Evolutionary conservation across 306 rosid genomes (phyloP), one percentile per base, ranked within the genome.

Genomic region (Fragaria ananassa): DNA sequence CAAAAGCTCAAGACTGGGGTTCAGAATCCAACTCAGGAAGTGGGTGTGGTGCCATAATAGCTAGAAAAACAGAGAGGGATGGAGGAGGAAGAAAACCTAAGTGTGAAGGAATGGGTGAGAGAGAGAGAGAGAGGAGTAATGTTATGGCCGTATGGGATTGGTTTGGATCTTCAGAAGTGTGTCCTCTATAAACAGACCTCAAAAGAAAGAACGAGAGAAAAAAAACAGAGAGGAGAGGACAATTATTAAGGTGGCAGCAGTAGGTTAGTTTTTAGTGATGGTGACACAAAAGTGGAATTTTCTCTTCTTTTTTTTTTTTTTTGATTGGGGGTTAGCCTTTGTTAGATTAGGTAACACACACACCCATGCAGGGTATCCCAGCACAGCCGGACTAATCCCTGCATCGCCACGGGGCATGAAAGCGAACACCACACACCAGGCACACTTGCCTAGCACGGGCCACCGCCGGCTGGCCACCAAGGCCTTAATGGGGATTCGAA

Each of bases 101-200:
- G 25, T 53, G 21, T 10, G 70, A 58, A 74, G 29, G 34, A 31
- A 15, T 31, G 68, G 12, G 68, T 12, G 35, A 29, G 11, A 50
- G 62, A 69, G 57, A 7, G 1, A 49, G 6, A 34, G 72, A 60
- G 27, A 60, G 27, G 56, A 60, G 35, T 21, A 37, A 13, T 61
- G 76, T 21, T 65, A 68, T 56, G 76, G 68, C 79, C 54, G 60
- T 76, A 81, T 17, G 23, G 51, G 66, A 72, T 57, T 57, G 77
- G 8, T 60, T 74, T 84, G 84, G 87, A 80, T 84, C 84, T 73
- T 77, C 75, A 34, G 70, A 69, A 69, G 60, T 62, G 82, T 74
- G 71, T 60, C 78, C 76, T 83, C 29, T 56, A 67, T 54, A 57
- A 72, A 65, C 62, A 69, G 66, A n/a, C 57, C 49, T 70, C 42